A percentile compares a stretch with the other conserved stretches of the same genome.
Evolutionary conservation across 1,284 basidiomycete species (phyloP).

Genomic region (Rhodofomes roseus): DNA sequence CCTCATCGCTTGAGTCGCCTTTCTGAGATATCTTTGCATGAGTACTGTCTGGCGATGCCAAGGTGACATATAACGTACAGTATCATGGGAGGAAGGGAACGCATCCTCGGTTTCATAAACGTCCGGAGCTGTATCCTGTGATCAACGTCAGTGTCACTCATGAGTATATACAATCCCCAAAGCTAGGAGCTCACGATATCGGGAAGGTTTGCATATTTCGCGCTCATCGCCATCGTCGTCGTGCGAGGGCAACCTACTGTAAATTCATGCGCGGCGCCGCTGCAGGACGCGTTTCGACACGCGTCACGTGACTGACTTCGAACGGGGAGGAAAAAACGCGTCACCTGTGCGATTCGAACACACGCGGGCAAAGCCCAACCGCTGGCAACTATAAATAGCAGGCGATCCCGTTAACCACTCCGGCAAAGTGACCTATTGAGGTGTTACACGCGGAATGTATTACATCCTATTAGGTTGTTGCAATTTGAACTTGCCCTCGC

Average conservation of each 20-base stretch:
- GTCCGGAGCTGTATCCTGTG: conserved; percentile 84
- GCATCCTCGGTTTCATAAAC: conserved; percentile 90
- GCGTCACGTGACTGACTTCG: neutral
- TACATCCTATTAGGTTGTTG: no score
- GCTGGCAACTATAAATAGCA: conserved; percentile 55
- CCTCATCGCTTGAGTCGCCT: conserved; percentile 65
- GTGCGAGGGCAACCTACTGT: neutral
- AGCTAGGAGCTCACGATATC: conserved; percentile 81
- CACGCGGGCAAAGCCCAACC: conserved; percentile 79
- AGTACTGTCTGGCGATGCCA: neutral
- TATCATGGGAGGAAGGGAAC: conserved; percentile 47
- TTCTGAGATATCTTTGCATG: conserved; percentile 33
- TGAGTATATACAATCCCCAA: no score
- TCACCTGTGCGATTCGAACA: conserved; percentile 87
- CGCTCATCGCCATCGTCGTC: conserved; percentile 44
- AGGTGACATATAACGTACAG: conserved; percentile 31
- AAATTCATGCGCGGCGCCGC: no score
- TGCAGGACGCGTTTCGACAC: neutral
- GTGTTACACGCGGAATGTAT: no score
- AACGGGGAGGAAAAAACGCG: conserved; percentile 40
- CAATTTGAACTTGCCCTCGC: no score
- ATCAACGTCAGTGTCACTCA: neutral
- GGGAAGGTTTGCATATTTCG: conserved; percentile 82
- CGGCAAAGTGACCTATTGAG: conserved; percentile 76
- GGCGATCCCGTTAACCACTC: conserved; percentile 90